Conservation (phyloP, 306 rosid species). For the Fragaria iinumae region DNA sequence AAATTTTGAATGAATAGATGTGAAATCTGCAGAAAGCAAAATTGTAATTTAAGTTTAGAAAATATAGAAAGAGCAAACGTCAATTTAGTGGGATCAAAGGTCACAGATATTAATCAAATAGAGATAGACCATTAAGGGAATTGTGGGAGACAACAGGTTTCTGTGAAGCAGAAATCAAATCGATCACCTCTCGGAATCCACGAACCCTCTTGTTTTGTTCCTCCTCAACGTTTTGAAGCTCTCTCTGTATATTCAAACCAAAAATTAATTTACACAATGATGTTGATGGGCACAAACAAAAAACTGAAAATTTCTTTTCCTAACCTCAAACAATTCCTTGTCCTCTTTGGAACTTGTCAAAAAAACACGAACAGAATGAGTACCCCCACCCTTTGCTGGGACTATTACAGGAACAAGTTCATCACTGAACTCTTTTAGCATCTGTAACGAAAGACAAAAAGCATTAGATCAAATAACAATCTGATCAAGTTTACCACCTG, state of each 20-base stretch:
- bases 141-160: constrained; percentile 89
- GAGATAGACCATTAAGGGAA: constrained; percentile 80
- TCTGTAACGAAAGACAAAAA: constrained; percentile 40
- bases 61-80: constrained; percentile 3
- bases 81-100: constrained; percentile 22
- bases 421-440: constrained; percentile 56
- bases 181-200: constrained; percentile 98
- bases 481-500: constrained; percentile 9
- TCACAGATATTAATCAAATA: constrained; percentile 31
- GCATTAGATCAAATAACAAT: neutral
- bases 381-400: constrained; percentile 55
- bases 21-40: constrained; percentile 63
- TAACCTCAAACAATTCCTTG: constrained; percentile 69
- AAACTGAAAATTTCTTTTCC: constrained; percentile 1
- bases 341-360: constrained; percentile 71
- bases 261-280: constrained; percentile 10
- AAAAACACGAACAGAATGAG: constrained; percentile 55
- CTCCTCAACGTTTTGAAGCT: constrained; percentile 54
- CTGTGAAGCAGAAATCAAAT: constrained; percentile 93
- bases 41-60: constrained; percentile 25
- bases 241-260: constrained; percentile 46
- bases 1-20: constrained; percentile 77
- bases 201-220: constrained; percentile 62
- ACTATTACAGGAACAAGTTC: constrained; percentile 63
- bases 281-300: constrained; percentile 6